phyloP scores from a whole-genome alignment of 2,329 filamentous ascomycete genomes.

The Coniosporium tulheliwenetii region DNA sequence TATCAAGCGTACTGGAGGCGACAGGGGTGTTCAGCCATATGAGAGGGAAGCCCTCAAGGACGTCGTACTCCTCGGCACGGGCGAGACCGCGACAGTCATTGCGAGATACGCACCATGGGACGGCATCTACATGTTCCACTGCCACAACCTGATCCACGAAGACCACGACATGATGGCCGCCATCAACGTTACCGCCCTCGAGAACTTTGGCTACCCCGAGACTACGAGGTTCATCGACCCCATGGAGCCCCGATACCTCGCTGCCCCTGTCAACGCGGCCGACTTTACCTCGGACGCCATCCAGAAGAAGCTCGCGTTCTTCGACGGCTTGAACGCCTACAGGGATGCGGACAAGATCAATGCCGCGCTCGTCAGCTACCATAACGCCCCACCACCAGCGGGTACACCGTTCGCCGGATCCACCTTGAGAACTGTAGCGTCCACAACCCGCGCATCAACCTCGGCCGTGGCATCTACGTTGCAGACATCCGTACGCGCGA shows the following conservation, averaged over 20 bases:
- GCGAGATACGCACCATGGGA: slow-evolving; percentile 38
- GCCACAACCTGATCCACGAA: slow-evolving; percentile 30
- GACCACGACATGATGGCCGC: slow-evolving; percentile 28
- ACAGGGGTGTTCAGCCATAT: slow-evolving; percentile 31
- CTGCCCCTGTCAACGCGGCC: neutral
- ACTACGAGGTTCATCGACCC: neutral
- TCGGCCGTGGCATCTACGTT: too few relatives aligned
- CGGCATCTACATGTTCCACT: slow-evolving; percentile 34
- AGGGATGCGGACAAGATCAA: neutral
- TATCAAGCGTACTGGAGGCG: slow-evolving; percentile 29
- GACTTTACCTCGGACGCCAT: neutral
- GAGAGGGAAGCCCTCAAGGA: slow-evolving; percentile 42
- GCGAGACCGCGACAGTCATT: slow-evolving; percentile 35
- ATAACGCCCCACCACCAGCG: too few relatives aligned
- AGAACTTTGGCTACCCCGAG: slow-evolving; percentile 12
- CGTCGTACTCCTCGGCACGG: slow-evolving; percentile 37
- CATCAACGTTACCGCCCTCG: slow-evolving; percentile 25
- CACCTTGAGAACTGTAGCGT: too few relatives aligned
- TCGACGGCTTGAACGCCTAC: neutral
- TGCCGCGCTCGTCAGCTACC: neutral
- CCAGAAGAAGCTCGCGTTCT: neutral
- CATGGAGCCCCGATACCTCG: neutral
- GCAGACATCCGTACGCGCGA: too few relatives aligned
- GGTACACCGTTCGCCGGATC: too few relatives aligned
- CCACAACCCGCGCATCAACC: too few relatives aligned